These are phyloP conservation scores for Sarocladium kiliense DNA, from an alignment of 2,329 filamentous ascomycete genomes.

Conservation along the genomic window DNA sequence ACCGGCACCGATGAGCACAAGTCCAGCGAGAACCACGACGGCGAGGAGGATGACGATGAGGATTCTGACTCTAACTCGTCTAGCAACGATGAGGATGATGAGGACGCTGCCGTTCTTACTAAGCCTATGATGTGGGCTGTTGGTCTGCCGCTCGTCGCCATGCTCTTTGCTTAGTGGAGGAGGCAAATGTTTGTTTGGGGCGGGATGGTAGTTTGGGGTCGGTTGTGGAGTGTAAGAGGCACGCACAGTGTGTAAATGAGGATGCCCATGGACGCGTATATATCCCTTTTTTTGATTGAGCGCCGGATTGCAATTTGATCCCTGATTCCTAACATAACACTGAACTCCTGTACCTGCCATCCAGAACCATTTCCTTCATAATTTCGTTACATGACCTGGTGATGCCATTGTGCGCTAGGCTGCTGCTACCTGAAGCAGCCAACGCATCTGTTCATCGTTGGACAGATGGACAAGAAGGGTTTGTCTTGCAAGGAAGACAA, in stretches of 20 bases:
- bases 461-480: constrained; percentile 7
- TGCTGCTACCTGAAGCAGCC: neutral
- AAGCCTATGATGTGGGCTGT: constrained; percentile 27
- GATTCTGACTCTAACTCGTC: constrained; percentile 4
- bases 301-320: constrained; percentile 9
- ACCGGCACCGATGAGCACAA: constrained; percentile 21
- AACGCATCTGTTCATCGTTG: neutral
- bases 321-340: neutral
- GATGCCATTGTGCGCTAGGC: no score
- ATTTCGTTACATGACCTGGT: neutral
- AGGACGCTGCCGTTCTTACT: constrained; percentile 22
- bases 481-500: constrained; percentile 19
- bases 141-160: constrained; percentile 26
- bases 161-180: constrained; percentile 21
- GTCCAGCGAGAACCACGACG: constrained; percentile 14
- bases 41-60: constrained; percentile 12
- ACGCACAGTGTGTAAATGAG: constrained; percentile 1
- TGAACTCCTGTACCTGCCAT: neutral
- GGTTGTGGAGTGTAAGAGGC: neutral
- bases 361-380: neutral
- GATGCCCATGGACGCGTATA: constrained; percentile 4
- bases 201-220: neutral
- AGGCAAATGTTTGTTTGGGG: neutral
- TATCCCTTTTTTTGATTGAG: constrained; percentile 8
- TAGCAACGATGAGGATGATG: constrained; percentile 16